phyloP scores from a whole-genome alignment of 768 basidiomycete genomes.

The Epithele typhae region DNA sequence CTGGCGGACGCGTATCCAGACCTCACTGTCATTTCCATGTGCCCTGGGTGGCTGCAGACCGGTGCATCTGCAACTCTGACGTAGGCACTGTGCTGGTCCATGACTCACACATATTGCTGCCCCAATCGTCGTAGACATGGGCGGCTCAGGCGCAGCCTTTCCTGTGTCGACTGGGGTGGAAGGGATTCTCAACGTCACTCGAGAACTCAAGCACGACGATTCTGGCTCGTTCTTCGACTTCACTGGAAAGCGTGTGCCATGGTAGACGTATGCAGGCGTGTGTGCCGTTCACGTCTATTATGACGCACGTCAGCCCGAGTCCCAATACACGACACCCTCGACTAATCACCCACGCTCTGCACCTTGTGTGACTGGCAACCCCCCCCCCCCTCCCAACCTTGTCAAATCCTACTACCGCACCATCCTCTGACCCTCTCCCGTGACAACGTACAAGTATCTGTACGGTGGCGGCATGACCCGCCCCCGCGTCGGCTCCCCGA shows the following conservation, averaged over 20 bases:
- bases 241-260: conserved; percentile 1
- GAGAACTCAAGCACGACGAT: background rate
- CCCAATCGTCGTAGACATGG: conserved; percentile 4
- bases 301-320: too few species aligned
- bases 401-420: too few species aligned
- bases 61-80: background rate
- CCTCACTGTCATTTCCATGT: conserved; percentile 5
- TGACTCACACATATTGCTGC: background rate
- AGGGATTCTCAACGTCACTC: conserved; percentile 1
- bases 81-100: background rate
- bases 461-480: too few species aligned
- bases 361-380: too few species aligned
- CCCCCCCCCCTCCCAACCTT: too few species aligned
- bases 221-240: conserved; percentile 6
- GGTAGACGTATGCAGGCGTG: too few species aligned
- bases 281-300: too few species aligned
- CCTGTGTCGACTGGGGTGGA: conserved; percentile 3
- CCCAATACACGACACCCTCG: too few species aligned
- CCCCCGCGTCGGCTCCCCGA: too few species aligned
- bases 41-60: conserved; percentile 11
- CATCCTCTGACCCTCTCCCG: too few species aligned
- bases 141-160: background rate
- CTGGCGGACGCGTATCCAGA: conserved; percentile 8
- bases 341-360: too few species aligned
- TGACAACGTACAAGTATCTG: too few species aligned